Conservation (phyloP, 805 yeast genomes). For the Metschnikowia sp. region DNA sequence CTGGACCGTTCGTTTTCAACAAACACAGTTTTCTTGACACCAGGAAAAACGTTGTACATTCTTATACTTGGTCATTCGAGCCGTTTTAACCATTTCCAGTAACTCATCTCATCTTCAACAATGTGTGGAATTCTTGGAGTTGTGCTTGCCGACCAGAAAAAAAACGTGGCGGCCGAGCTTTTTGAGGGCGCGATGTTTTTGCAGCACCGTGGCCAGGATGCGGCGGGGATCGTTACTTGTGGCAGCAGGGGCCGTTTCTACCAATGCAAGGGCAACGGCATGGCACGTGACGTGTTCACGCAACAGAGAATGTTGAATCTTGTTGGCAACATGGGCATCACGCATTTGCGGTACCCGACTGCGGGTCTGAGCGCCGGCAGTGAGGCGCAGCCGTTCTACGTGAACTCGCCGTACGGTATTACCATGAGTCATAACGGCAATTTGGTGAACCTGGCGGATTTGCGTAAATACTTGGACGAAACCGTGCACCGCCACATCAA, state of each 20-base stretch:
- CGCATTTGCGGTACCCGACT: conserved; percentile 93
- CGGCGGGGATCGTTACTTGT: conserved; percentile 98
- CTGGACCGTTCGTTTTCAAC: background rate
- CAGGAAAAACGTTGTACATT: no score
- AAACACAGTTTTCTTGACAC: no score
- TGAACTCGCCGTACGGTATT: conserved; percentile 94
- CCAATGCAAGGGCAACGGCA: conserved; percentile 98
- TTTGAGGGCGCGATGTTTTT: conserved; percentile 89
- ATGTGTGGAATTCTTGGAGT: conserved; percentile 98
- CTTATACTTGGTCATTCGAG: no score
- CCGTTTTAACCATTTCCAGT: no score
- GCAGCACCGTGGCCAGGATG: conserved; percentile 98
- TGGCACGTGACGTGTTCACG: conserved; percentile 97
- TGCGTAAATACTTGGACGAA: conserved; percentile 81
- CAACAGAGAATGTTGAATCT: conserved; percentile 71
- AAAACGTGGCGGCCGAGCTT: conserved; percentile 81
- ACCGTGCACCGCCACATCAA: conserved; percentile 95
- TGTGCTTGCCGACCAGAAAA: conserved; percentile 69
- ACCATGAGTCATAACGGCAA: conserved; percentile 92
- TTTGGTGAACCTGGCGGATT: conserved; percentile 78
- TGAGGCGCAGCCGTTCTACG: conserved; percentile 98
- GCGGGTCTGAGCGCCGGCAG: conserved; percentile 95
- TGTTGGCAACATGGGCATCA: conserved; percentile 92
- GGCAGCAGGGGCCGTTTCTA: conserved; percentile 90
- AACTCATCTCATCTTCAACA: background rate